Base-by-base conservation (phyloP, 768 basidiomycete species). In the Psilocybe subaeruginosa region DNA sequence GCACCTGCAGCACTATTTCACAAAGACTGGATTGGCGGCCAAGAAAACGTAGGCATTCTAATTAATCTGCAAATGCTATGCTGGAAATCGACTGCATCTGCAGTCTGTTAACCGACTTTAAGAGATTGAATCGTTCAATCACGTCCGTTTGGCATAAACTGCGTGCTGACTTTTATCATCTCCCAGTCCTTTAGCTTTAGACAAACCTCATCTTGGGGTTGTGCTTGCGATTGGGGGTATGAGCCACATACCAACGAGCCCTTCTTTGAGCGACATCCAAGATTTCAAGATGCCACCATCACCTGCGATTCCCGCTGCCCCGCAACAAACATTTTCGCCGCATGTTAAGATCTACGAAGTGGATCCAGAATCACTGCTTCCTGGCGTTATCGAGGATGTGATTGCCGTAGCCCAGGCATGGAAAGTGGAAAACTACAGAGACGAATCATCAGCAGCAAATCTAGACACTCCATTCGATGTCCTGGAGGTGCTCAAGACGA, bases 1-100 rank as follows among this genome's bases (percentile, higher is more conserved):
- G 71, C 93, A 97, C 72, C 83, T 98, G 45, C 96, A 98, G 75
- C 90, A 95, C 69, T 96, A 95, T 72, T 98, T 96, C 69, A 93
- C 92, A 7, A 95, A 95, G 82, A 87, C 91, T 0, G 93, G 93
- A 1, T 82, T 95, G 57, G 82, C 82, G 27, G 81, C 89, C 35
- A 86, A 88, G 78, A 82, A 82, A 75, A 84, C 85, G 93, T 90
- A 76, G 77, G 89, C 80, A 35, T 39, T 30, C 54, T 50, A 29
- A 47, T 48, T 54, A 29, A 45, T 46, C 53, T 57, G 12, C 58
- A 53, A 41, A 54, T 56, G 35, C 29, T 58, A 5, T 16, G n/a
- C 14, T 2, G 41, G 41, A 43, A 1, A 16, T 43, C 41, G 41
- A 43, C 41, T 43, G 41, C 41, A 6, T 43, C n/a, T 43, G 41